A percentile compares a stretch with the other conserved stretches of the same genome.
Evolutionary conservation across 228 moss, liverwort and hornwort species (phyloP).

Genomic region (Sphagnum magellanicum): DNA sequence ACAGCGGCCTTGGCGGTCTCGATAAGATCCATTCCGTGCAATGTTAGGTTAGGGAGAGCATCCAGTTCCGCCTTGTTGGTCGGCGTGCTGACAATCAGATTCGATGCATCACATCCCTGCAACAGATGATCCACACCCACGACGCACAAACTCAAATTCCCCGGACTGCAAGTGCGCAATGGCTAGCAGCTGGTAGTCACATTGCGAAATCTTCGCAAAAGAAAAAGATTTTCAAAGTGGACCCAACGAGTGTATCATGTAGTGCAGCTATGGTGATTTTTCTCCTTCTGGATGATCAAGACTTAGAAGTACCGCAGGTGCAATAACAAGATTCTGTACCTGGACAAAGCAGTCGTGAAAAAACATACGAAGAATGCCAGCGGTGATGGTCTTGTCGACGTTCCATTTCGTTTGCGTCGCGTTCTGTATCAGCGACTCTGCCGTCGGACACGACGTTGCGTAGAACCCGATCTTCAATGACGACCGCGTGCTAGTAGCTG

Average conservation of each 20-base stretch:
- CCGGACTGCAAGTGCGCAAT: background rate
- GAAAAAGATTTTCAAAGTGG: background rate
- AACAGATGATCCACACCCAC: background rate
- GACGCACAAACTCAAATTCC: background rate
- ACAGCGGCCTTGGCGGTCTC: slow-evolving; percentile 25
- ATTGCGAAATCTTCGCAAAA: background rate
- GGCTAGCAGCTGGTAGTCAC: background rate
- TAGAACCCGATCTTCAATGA: slow-evolving; percentile 4
- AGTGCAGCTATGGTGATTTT: no score
- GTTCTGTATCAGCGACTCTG: background rate
- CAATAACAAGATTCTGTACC: slow-evolving; percentile 4
- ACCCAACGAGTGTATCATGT: no score
- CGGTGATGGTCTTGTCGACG: slow-evolving; percentile 14
- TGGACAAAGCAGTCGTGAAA: slow-evolving; percentile 54
- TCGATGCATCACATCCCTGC: slow-evolving; percentile 49
- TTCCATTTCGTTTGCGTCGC: background rate
- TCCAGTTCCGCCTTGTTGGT: slow-evolving; percentile 39
- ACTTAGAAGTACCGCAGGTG: no score
- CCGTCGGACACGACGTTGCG: background rate
- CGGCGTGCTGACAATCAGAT: slow-evolving; percentile 38
- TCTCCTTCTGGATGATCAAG: no score
- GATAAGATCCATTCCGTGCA: slow-evolving; percentile 44
- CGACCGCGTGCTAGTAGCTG: background rate
- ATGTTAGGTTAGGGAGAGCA: slow-evolving; percentile 28
- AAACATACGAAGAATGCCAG: slow-evolving; percentile 34